These are phyloP conservation scores for Fusarium sp. DNA, from an alignment of 2,329 filamentous ascomycete genomes.

Conservation along the genomic window DNA sequence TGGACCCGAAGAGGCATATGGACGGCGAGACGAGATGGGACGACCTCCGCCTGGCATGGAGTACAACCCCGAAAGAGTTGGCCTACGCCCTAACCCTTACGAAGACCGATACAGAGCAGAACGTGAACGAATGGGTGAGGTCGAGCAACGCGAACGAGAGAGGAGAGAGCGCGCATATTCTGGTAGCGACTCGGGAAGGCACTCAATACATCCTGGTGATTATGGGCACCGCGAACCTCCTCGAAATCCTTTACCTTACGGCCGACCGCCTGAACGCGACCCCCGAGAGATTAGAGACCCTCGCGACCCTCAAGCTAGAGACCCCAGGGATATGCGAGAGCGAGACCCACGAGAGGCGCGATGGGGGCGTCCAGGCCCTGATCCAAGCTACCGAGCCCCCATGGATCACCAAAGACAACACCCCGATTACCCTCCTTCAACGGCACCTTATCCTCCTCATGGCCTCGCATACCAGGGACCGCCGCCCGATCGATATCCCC, in stretches of 20 bases:
- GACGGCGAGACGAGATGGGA: conserved; percentile 65
- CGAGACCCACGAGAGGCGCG: conserved; percentile 55
- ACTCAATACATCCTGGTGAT: conserved; percentile 56
- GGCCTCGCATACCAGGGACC: conserved; percentile 51
- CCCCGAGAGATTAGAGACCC: conserved; percentile 55
- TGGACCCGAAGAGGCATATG: conserved; percentile 62
- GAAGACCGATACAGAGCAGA: conserved; percentile 70
- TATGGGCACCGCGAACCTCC: conserved; percentile 62
- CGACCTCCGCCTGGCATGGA: conserved; percentile 59
- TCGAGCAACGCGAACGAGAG: conserved; percentile 61
- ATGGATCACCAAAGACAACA: conserved; percentile 62
- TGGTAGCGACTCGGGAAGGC: conserved; percentile 62
- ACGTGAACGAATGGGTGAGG: conserved; percentile 63
- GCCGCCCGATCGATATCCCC: conserved; percentile 55
- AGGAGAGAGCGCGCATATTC: conserved; percentile 65
- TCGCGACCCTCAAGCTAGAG: conserved; percentile 57
- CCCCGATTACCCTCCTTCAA: conserved; percentile 64
- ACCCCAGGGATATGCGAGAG: conserved; percentile 56
- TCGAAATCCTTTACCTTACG: conserved; percentile 63
- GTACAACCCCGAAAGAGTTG: conserved; percentile 68
- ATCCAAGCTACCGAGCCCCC: conserved; percentile 55
- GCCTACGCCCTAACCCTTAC: conserved; percentile 61
- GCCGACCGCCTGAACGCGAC: conserved; percentile 62
- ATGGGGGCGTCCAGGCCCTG: conserved; percentile 54
- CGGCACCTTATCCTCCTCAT: conserved; percentile 57